These are phyloP conservation scores for Cynara cardunculus DNA, from an alignment of 129 eudicot species.

Conservation along the genomic window DNA sequence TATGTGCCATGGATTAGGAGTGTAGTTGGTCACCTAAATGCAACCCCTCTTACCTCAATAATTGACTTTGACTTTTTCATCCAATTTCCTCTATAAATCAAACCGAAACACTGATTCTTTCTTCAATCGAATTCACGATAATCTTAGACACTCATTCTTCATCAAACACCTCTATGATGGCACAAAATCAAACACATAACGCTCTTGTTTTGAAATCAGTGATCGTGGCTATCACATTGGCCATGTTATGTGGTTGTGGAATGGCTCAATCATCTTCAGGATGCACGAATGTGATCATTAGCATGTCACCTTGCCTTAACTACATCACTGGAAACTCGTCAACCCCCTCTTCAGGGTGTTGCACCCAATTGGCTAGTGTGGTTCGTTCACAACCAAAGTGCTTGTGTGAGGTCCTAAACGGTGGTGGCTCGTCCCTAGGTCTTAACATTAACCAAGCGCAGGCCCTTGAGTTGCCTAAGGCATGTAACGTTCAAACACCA, in stretches of 20 bases:
- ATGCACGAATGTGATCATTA: slow-evolving; percentile 57
- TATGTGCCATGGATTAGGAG: slow-evolving; percentile 16
- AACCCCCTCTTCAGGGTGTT: slow-evolving; percentile 51
- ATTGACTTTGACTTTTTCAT: slow-evolving; percentile 12
- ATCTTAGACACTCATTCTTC: not conserved
- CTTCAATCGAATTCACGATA: slow-evolving; percentile 2
- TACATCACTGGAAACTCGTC: slow-evolving; percentile 61
- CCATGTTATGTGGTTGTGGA: slow-evolving; percentile 38
- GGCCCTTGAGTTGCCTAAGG: slow-evolving; percentile 58
- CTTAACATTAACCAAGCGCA: slow-evolving; percentile 65
- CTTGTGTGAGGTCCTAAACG: slow-evolving; percentile 54
- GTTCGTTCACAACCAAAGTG: slow-evolving; percentile 63
- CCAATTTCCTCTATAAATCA: slow-evolving; percentile 11
- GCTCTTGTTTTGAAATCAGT: slow-evolving; percentile 5
- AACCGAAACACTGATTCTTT: slow-evolving; percentile 6
- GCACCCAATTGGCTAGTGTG: slow-evolving; percentile 56
- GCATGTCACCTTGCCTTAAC: slow-evolving; percentile 73
- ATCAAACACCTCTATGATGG: slow-evolving; percentile 18
- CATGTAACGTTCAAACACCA: slow-evolving; percentile 69
- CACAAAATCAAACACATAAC: slow-evolving; percentile 5
- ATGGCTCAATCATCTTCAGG: slow-evolving; percentile 55
- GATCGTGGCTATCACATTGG: slow-evolving; percentile 22
- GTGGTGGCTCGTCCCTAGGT: slow-evolving; percentile 57
- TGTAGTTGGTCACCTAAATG: slow-evolving; percentile 34
- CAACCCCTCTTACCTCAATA: slow-evolving; percentile 21